Base-by-base conservation (phyloP, 345 rosid species). In the Salix udensis region DNA sequence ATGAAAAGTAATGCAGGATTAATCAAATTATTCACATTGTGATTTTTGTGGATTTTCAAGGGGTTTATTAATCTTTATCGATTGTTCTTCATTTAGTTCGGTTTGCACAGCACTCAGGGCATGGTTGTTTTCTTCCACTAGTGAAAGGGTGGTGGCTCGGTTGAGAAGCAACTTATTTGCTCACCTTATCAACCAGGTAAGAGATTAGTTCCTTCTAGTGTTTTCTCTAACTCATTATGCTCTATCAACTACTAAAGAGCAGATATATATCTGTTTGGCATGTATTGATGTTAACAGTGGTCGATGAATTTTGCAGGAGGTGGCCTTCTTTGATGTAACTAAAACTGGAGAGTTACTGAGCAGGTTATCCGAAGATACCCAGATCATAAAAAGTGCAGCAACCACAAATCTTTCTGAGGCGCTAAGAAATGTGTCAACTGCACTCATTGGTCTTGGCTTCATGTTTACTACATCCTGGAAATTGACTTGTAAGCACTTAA, bases 91-190 rank as follows among this genome's bases (percentile, higher is more conserved):
- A 70, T 66, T 50, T 70, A 86, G 89, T 69, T 79, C 89, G 72
- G 68, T 86, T n/a, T 82, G 86, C 75, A 79, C 89, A 34, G 87
- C 89, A 40, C 83, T 86, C 69, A 87, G 87, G 62, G 75, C 89
- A 66, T 86, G 89, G 89, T 73, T 86, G 60, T 81, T 86, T 79
- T 70, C 86, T 67, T 78, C 86, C 18, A 84, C 87, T 37, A 86
- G 89, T 80, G 89, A 84, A 75, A 80, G 89, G 76, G 89, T 86
- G 40, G 89, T 86, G 12, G 89, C 89, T 68, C 89, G 89, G 42
- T 34, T 86, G 78, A 82, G 89, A 74, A 84, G 82, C 75, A 65
- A 81, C 79, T 81, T 86, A 65, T 86, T 86, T 74, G 75, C 80
- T 61, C 89, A 86, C 77, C 86, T 86, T 70, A 72, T 84, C 58